Evolutionary conservation across 2,329 filamentous ascomycete genomes (phyloP).

Genomic region (Verticillium nonalfalfae): DNA sequence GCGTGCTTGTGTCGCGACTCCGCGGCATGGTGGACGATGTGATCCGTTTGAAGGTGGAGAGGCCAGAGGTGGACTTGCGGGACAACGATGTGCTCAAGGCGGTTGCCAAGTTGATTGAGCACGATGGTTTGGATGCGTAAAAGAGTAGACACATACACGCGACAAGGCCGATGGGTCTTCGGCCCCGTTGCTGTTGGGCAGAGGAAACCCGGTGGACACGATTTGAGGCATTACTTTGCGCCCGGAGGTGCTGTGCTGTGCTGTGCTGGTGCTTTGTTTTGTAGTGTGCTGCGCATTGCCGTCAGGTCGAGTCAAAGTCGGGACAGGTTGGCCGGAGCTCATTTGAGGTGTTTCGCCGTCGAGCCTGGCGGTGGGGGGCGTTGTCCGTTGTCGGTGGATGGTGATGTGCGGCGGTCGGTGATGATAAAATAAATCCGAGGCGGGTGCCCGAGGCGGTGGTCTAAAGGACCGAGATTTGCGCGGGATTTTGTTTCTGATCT

Average conservation of each 20-base stretch:
- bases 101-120: slow-evolving; percentile 76
- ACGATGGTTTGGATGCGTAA: slow-evolving; percentile 75
- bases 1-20: slow-evolving; percentile 77
- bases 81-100: slow-evolving; percentile 65
- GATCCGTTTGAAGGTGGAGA: slow-evolving; percentile 74
- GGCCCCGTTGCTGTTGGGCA: background rate
- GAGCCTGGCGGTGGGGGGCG: background rate
- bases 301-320: background rate
- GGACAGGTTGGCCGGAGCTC: background rate
- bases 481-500: background rate
- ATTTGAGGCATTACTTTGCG: background rate
- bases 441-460: background rate
- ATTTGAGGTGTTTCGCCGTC: background rate
- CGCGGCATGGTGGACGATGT: slow-evolving; percentile 82
- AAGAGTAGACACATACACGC: background rate
- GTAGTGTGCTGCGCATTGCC: background rate
- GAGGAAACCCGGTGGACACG: background rate
- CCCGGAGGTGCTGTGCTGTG: background rate
- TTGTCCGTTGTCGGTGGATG: background rate
- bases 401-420: background rate
- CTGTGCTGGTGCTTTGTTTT: no score
- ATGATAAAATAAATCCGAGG: background rate
- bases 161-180: background rate
- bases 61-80: slow-evolving; percentile 54
- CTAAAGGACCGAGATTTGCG: background rate